These are phyloP conservation scores for Coemansia sp. DNA, from an alignment of 371 early-diverging fungal species.

Conservation along the genomic window DNA sequence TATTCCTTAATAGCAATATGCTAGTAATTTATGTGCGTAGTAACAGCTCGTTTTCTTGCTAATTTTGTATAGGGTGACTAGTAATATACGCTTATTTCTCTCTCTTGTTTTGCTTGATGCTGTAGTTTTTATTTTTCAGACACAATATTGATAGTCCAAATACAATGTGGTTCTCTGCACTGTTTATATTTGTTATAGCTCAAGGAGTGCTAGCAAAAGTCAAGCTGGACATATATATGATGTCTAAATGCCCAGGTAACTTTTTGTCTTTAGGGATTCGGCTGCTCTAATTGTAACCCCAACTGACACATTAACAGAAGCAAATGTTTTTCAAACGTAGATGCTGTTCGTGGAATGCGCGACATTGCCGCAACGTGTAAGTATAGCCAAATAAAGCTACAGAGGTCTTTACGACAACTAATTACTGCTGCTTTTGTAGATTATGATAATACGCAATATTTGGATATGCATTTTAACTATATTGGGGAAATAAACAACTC, in stretches of 20 bases:
- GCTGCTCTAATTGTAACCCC: background rate
- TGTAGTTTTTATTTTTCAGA: constrained; percentile 2
- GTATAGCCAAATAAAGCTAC: constrained; percentile 5
- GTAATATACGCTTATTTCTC: no score
- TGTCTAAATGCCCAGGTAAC: constrained; percentile 49
- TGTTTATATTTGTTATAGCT: background rate
- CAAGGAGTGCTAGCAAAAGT: constrained; percentile 22
- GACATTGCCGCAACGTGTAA: constrained; percentile 49
- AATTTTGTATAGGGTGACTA: no score
- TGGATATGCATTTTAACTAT: constrained; percentile 38
- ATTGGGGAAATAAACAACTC: constrained; percentile 28
- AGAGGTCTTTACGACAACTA: background rate
- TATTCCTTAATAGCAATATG: background rate
- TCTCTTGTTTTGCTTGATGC: background rate
- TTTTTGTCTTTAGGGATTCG: background rate
- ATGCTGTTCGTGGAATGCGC: constrained; percentile 35
- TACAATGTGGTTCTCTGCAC: background rate
- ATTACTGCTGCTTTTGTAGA: constrained; percentile 12
- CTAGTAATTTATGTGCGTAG: no score
- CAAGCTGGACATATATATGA: constrained; percentile 33
- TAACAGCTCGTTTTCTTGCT: no score
- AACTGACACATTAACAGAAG: background rate
- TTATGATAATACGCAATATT: constrained; percentile 28
- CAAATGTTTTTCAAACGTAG: constrained; percentile 6
- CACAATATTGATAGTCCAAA: background rate